Evolutionary conservation across 352 stramenopile species (phyloP), one percentile per base, ranked within the genome.

Genomic region (Globisporangium perplexum): DNA sequence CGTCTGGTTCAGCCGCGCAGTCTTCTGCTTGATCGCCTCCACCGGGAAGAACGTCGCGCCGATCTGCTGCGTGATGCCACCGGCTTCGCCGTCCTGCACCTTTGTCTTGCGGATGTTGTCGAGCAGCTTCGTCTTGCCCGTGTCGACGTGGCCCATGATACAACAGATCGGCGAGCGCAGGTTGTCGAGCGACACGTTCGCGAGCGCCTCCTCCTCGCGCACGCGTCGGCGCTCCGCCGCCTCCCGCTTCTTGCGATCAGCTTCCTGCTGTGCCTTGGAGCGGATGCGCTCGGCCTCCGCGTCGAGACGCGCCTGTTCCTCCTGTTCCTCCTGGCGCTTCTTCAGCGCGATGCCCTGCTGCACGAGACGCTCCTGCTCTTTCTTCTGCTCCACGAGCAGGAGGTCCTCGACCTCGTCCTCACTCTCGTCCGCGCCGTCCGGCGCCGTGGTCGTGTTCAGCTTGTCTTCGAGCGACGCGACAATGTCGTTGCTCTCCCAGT

Each of bases 41-140:
- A 97, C 86, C 10, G 93, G 83, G 71, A 98, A 98, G 69, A 97
- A 98, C 18, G 94, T 98, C 10, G 94, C 93, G 53, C 94, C 94
- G 65, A 98, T 98, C 70, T 98, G 93, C 79, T 99, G 97, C 22
- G 97, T 99, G 71, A 99, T 99, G 70, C 97, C 97, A 62, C 97
- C 83, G 12, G 83, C 83, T 65, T 95, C 84, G 22, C 54, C 83
- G 57, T 93, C 85, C 78, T 99, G 96, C 24, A 99, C 97, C 72
- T 99, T 99, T 23, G 97, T 99, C 64, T 93, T 90, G 35, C 97
- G 88, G 59, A 99, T 99, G 68, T 99, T 99, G 73, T 99, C 97
- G n/a, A 99, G 72, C 53, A 99, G 68, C 72, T 98, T 99, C 36
- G 97, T 99, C 75, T 99, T 99, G 63, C 97, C 92, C 14, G 92